A percentile compares a stretch with the other conserved stretches of the same genome.
phyloP scores from a whole-genome alignment of 345 rosid species.

The Ricinus communis region DNA sequence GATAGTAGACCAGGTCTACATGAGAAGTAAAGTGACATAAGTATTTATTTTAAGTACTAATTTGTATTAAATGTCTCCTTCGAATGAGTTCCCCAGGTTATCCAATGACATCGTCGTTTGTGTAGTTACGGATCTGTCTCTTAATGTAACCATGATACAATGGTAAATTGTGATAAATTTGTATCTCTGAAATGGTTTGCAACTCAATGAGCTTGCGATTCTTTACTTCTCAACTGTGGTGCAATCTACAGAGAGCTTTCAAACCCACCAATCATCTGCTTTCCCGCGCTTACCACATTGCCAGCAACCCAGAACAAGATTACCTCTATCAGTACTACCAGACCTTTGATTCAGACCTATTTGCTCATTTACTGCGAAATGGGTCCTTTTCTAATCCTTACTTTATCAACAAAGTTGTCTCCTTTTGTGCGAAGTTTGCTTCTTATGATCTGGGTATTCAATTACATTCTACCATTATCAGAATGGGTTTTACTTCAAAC shows the following conservation, averaged over 20 bases:
- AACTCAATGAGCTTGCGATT: constrained; percentile 3
- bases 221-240: background rate
- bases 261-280: constrained; percentile 2
- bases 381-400: constrained; percentile 18
- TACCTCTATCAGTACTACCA: background rate
- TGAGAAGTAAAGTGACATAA: too few species aligned
- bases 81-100: too few species aligned
- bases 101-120: too few species aligned
- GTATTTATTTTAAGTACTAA: too few species aligned
- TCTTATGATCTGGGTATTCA: constrained; percentile 29
- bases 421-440: constrained; percentile 26
- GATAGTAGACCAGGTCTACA: too few species aligned
- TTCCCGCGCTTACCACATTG: constrained; percentile 3
- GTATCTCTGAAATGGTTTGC: too few species aligned
- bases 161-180: too few species aligned
- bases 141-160: too few species aligned
- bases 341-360: background rate
- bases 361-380: constrained; percentile 2
- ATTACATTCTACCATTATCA: constrained; percentile 30
- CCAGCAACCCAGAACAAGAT: constrained; percentile 2
- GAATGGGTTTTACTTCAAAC: constrained; percentile 36
- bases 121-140: too few species aligned
- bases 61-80: too few species aligned
- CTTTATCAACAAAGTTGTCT: constrained; percentile 30
- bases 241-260: background rate